Evolutionary conservation across 805 yeast species (phyloP), one percentile per base, ranked within the genome.

Genomic region (Deakozyma indianensis): DNA sequence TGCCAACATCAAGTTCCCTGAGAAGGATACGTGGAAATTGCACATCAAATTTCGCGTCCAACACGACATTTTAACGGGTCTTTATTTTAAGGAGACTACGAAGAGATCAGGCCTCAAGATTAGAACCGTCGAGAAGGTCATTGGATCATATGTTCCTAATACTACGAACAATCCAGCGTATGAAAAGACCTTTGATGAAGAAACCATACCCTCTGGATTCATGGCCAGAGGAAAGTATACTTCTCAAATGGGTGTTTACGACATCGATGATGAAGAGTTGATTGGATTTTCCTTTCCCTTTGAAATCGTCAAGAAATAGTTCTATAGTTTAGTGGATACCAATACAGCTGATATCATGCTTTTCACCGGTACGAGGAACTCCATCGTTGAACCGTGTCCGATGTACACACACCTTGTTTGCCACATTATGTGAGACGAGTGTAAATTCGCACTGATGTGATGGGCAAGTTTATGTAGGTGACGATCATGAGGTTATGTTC

Each of bases 131-230:
- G 94, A 84, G 52, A 94, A 86, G 61, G 92, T 88, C 41, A 72
- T 86, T 59, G 96, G 96, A 2, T 80, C 92, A 2, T 88, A 80
- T 61, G 88, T 95, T 7, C 96, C 96, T 54, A 83, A 77, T 61
- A 86, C 96, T 2, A 69, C 66, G 47, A 84, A 75, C 40, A 83
- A 80, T 58, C 95, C 94, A 5, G 80, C 62, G 59, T 87, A 83
- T 59, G 84, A 77, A 44, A 53, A 50, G 64, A 71, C 70, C 46
- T 61, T 75, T 40, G 73, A 77, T 2, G 77, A 74, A 56, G 87
- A 83, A 48, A 95, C 86, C 62, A 96, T 96, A 3, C 96, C 96
- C 29, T 73, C 85, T 41, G 96, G 96, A 1, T 62, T 88, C 61
- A 63, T 88, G 51, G 95, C 92, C 2, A 76, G 96, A 63, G 96